Conservation (phyloP, 164 flowering plant species). For the Tetracentron sinense region DNA sequence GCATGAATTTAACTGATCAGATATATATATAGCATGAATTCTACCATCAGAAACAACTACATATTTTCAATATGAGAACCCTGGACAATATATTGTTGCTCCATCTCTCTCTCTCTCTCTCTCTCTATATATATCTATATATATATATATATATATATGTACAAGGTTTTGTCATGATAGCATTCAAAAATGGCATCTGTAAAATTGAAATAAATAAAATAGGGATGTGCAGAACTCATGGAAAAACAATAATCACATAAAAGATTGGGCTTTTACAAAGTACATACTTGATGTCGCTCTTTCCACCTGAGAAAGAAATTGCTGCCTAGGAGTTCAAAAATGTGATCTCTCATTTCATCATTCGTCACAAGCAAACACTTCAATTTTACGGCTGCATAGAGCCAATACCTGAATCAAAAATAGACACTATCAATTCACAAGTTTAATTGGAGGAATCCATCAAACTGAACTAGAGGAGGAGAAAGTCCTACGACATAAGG, state of each 20-base stretch:
- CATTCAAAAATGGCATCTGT: no score
- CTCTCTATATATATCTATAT: no score
- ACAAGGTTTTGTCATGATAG: no score
- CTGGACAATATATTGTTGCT: no score
- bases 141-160: no score
- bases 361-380: slow-evolving; percentile 90
- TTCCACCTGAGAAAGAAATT: slow-evolving; percentile 82
- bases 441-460: neutral
- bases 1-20: neutral
- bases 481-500: no score
- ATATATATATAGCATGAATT: neutral
- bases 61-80: no score
- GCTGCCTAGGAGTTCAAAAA: slow-evolving; percentile 80
- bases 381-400: slow-evolving; percentile 84
- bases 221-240: neutral
- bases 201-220: no score
- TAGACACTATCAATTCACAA: neutral
- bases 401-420: slow-evolving; percentile 69
- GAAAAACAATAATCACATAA: neutral
- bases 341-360: slow-evolving; percentile 99
- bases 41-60: no score
- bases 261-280: neutral
- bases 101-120: no score
- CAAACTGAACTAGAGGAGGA: no score
- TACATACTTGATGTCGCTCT: slow-evolving; percentile 86